Evolutionary conservation across 768 basidiomycete genomes (phyloP).

Genomic region (Neoboletus brunneissimus): DNA sequence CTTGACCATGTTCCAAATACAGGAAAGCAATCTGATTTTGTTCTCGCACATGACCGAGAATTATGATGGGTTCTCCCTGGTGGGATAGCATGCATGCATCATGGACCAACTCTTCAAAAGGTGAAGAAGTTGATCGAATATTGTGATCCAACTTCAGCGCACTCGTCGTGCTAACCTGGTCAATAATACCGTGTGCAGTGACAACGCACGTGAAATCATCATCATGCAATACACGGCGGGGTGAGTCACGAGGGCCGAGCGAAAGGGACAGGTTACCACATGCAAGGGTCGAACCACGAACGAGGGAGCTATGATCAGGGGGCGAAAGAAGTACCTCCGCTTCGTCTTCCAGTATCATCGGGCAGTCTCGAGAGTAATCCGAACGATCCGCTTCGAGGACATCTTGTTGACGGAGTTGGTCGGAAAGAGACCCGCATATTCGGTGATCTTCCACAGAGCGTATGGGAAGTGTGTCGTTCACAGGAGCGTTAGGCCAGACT

Average conservation of each 20-base stretch:
- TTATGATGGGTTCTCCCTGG: conserved; percentile 23
- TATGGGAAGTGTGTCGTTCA: background rate
- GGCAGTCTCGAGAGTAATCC: background rate
- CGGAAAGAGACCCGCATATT: background rate
- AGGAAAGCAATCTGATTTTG: conserved; percentile 33
- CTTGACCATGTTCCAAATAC: conserved; percentile 17
- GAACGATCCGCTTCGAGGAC: background rate
- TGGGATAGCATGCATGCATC: conserved; percentile 40
- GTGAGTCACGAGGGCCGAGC: conserved; percentile 36
- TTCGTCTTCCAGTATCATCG: background rate
- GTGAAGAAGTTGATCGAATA: conserved; percentile 22
- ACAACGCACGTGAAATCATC: conserved; percentile 25
- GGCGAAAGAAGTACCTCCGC: background rate
- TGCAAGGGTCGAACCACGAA: background rate
- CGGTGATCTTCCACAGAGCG: background rate
- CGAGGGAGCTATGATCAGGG: background rate
- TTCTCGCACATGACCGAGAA: conserved; percentile 42
- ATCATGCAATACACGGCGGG: conserved; percentile 37
- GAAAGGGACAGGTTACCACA: conserved; percentile 11
- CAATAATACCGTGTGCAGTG: conserved; percentile 41
- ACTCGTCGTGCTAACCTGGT: conserved; percentile 23
- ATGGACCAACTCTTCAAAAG: conserved; percentile 36
- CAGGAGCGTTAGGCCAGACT: background rate
- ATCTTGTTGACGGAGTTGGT: background rate
- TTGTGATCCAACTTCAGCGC: conserved; percentile 14